Percentiles rank a stretch among this genome's conserved stretches.
These are phyloP conservation scores for Asterophora lycoperdoides DNA, from an alignment of 768 basidiomycete species.

Conservation along the genomic window DNA sequence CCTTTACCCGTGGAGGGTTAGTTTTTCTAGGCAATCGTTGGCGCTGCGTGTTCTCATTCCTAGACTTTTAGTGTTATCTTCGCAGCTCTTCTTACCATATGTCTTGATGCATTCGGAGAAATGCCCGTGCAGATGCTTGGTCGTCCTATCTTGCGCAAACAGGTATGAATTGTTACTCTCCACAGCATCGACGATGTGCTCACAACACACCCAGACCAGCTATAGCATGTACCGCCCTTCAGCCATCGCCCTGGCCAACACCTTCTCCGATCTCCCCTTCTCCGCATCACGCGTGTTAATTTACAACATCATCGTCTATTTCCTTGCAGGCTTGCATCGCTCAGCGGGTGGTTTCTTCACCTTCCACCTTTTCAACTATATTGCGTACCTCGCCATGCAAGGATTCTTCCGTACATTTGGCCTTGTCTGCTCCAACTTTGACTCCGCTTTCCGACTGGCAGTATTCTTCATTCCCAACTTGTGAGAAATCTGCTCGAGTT, in stretches of 20 bases:
- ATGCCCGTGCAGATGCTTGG: slow-evolving; percentile 78
- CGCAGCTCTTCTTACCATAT: slow-evolving; percentile 58
- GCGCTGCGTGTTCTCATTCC: background rate
- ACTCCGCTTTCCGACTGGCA: slow-evolving; percentile 45
- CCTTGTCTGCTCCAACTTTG: slow-evolving; percentile 42
- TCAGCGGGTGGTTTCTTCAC: slow-evolving; percentile 46
- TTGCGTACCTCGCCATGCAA: slow-evolving; percentile 70
- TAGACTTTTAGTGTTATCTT: slow-evolving; percentile 55
- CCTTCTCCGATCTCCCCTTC: slow-evolving; percentile 66
- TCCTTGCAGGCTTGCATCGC: slow-evolving; percentile 52
- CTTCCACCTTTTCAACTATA: slow-evolving; percentile 61
- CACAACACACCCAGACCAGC: slow-evolving; percentile 32
- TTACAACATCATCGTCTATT: slow-evolving; percentile 66
- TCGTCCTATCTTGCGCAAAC: slow-evolving; percentile 69
- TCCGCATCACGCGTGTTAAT: slow-evolving; percentile 54
- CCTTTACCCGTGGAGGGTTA: slow-evolving; percentile 78
- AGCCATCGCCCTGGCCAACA: slow-evolving; percentile 62
- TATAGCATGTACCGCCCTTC: slow-evolving; percentile 67
- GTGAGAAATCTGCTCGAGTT: slow-evolving; percentile 24
- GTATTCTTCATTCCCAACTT: slow-evolving; percentile 76
- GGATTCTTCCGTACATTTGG: slow-evolving; percentile 82
- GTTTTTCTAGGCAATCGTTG: background rate
- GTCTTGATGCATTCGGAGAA: slow-evolving; percentile 72
- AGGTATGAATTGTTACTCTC: slow-evolving; percentile 26
- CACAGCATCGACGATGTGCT: background rate